Conservation (phyloP, 805 yeast genomes). For the Candida hispaniensis region DNA sequence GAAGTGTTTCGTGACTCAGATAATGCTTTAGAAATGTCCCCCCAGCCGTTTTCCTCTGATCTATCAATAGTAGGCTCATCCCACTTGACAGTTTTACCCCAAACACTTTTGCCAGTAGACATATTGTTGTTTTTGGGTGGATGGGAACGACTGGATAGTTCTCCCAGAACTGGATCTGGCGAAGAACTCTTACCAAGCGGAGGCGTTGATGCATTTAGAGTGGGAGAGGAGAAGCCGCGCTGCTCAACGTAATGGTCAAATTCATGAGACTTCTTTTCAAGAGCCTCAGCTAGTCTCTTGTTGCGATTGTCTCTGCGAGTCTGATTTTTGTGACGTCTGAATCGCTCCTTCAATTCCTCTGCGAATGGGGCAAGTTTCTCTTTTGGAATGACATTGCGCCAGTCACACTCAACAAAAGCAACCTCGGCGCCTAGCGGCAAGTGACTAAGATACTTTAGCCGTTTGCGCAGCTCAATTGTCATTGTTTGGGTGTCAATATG, state of each 20-base stretch:
- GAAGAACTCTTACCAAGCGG: conserved; percentile 10
- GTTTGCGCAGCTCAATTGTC: conserved; percentile 47
- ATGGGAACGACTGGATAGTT: conserved; percentile 7
- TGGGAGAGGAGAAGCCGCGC: conserved; percentile 13
- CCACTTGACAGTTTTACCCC: conserved; percentile 21
- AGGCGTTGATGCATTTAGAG: conserved; percentile 11
- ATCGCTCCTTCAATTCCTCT: conserved; percentile 23
- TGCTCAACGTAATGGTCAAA: conserved; percentile 10
- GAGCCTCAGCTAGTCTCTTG: conserved; percentile 26
- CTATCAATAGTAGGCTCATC: conserved; percentile 17
- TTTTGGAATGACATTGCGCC: conserved; percentile 40
- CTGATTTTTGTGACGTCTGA: conserved; percentile 21
- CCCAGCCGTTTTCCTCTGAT: conserved; percentile 19
- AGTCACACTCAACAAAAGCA: conserved; percentile 76
- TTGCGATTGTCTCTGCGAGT: conserved; percentile 25
- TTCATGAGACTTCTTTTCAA: conserved; percentile 27
- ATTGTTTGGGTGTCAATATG: conserved; percentile 58
- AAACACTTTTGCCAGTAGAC: conserved; percentile 15
- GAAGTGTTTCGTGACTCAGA: conserved; percentile 18
- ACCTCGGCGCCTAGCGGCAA: conserved; percentile 77
- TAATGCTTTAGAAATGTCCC: conserved; percentile 19
- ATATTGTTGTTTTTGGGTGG: conserved; percentile 4
- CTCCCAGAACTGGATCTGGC: conserved; percentile 9
- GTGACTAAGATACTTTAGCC: conserved; percentile 66
- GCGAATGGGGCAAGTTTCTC: conserved; percentile 23